These are phyloP conservation scores for Cladosporium sp. DNA, from an alignment of 2,329 filamentous ascomycete genomes.

Conservation along the genomic window DNA sequence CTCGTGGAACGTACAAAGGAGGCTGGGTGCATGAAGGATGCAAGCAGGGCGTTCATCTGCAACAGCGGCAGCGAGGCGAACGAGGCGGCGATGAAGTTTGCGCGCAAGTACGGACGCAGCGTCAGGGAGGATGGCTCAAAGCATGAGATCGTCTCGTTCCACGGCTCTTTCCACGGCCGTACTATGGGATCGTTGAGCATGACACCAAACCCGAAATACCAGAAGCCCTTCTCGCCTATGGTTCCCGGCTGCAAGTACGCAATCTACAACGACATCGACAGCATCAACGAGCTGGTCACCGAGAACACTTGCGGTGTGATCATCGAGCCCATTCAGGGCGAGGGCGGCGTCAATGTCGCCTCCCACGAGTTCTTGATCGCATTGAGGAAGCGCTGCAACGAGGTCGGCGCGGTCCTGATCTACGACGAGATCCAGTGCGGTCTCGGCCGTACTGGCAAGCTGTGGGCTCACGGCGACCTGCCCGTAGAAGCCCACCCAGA, in stretches of 20 bases:
- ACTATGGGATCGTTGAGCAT: slow-evolving; percentile 96
- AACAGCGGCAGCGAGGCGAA: slow-evolving; percentile 98
- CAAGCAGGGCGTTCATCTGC: slow-evolving; percentile 82
- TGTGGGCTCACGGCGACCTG: slow-evolving; percentile 84
- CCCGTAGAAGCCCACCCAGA: slow-evolving; percentile 85
- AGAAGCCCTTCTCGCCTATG: slow-evolving; percentile 93
- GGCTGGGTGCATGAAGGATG: slow-evolving; percentile 80
- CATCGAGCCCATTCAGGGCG: slow-evolving; percentile 95
- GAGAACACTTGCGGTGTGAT: slow-evolving; percentile 91
- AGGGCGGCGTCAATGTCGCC: slow-evolving; percentile 87
- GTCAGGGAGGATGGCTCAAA: slow-evolving; percentile 55
- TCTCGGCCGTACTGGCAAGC: slow-evolving; percentile 77
- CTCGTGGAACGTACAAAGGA: slow-evolving; percentile 79
- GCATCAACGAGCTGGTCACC: slow-evolving; percentile 73
- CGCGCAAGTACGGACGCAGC: slow-evolving; percentile 80
- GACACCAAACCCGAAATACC: slow-evolving; percentile 97
- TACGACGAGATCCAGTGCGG: slow-evolving; percentile 99
- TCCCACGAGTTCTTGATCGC: slow-evolving; percentile 79
- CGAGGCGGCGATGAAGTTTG: slow-evolving; percentile 96
- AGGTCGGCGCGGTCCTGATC: slow-evolving; percentile 85
- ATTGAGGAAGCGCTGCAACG: slow-evolving; percentile 79
- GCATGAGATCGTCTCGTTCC: slow-evolving; percentile 84
- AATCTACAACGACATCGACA: slow-evolving; percentile 77
- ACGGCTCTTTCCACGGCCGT: slow-evolving; percentile 90
- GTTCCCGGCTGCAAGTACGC: slow-evolving; percentile 89